phyloP scores from a whole-genome alignment of 805 yeast genomes.

The Metschnikowia cerradonensis region DNA sequence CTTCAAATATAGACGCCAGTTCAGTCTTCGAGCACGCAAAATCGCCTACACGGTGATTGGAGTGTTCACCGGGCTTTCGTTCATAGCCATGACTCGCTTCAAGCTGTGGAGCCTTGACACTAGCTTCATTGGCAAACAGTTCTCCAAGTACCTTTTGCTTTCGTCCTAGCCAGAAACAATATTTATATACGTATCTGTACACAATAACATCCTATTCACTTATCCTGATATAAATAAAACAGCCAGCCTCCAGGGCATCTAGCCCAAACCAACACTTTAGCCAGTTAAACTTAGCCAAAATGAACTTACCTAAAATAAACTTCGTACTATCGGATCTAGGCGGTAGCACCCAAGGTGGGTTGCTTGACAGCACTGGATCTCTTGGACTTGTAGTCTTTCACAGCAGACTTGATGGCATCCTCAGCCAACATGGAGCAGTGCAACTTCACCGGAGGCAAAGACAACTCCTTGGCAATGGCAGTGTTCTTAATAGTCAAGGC shows the following conservation, averaged over 20 bases:
- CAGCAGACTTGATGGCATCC: constrained; percentile 96
- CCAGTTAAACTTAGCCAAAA: no score
- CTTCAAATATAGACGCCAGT: constrained; percentile 42
- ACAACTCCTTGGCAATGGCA: constrained; percentile 87
- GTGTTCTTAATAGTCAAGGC: constrained; percentile 92
- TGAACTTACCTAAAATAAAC: neutral
- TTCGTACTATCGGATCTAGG: neutral
- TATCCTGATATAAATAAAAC: neutral
- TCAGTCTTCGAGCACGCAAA: constrained; percentile 37
- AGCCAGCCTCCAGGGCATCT: neutral
- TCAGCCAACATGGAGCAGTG: constrained; percentile 99
- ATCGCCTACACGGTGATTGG: constrained; percentile 42
- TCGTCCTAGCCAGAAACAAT: neutral
- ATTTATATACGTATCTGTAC: neutral
- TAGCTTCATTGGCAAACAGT: constrained; percentile 29
- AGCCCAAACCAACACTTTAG: neutral
- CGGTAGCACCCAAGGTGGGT: constrained; percentile 52
- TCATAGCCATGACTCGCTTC: constrained; percentile 31
- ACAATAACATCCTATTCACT: neutral
- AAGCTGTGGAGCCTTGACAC: constrained; percentile 21
- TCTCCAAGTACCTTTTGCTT: constrained; percentile 23
- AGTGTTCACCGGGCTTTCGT: constrained; percentile 31
- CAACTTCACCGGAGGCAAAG: constrained; percentile 93
- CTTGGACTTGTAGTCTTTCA: constrained; percentile 89
- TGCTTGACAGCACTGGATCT: constrained; percentile 40